phyloP scores from a whole-genome alignment of 208 protist genomes.

The Trypanosoma platydactyli region DNA sequence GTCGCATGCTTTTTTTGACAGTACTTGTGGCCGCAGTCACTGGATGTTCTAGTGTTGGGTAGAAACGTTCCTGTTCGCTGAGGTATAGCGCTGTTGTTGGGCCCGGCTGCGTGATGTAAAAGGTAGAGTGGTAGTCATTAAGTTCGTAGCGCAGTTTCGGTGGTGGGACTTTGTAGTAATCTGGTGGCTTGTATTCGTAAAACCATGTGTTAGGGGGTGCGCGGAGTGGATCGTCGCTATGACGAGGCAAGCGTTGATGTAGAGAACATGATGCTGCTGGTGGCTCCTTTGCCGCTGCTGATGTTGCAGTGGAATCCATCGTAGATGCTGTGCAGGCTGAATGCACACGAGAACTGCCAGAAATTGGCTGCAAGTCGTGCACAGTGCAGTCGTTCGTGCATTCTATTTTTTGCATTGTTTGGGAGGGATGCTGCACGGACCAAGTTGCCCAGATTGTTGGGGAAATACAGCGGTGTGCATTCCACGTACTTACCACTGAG shows the following conservation, averaged over 20 bases:
- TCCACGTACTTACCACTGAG: constrained; percentile 11
- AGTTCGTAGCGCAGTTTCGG: constrained; percentile 24
- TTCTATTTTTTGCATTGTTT: neutral
- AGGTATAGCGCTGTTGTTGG: neutral
- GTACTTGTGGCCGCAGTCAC: neutral
- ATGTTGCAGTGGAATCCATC: too few relatives aligned
- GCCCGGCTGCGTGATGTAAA: constrained; percentile 3
- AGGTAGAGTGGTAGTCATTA: constrained; percentile 25
- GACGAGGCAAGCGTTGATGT: too few relatives aligned
- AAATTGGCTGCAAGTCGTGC: neutral
- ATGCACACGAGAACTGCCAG: too few relatives aligned
- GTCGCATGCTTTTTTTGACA: neutral
- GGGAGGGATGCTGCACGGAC: neutral
- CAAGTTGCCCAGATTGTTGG: neutral
- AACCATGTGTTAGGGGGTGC: neutral
- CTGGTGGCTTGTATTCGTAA: neutral
- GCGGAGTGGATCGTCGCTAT: too few relatives aligned
- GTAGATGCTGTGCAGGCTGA: too few relatives aligned
- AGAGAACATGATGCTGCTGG: too few relatives aligned
- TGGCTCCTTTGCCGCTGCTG: too few relatives aligned
- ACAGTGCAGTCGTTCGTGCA: neutral
- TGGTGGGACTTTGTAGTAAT: constrained; percentile 11
- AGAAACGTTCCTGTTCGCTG: constrained; percentile 13
- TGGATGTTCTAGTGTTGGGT: neutral
- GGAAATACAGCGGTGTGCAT: neutral